These are phyloP conservation scores for Colletotrichum eremochloae DNA, from an alignment of 2,329 filamentous ascomycete species.

Conservation along the genomic window DNA sequence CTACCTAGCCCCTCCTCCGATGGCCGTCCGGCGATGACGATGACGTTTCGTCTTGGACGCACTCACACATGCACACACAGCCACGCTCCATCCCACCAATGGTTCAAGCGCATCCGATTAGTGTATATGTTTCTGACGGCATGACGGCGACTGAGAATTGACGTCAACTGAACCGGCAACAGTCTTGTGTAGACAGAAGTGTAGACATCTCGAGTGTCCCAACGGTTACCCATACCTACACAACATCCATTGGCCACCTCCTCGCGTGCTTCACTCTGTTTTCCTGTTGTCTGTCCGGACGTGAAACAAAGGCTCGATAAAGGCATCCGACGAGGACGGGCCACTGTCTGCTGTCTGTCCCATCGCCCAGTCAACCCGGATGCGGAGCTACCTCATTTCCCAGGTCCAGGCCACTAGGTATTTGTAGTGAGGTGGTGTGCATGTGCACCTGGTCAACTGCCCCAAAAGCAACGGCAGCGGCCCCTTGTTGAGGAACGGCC, in stretches of 20 bases:
- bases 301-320: background rate
- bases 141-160: background rate
- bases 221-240: background rate
- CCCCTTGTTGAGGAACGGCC: slow-evolving; percentile 1
- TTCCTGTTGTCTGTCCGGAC: too few species aligned
- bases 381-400: slow-evolving; percentile 18
- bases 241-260: too few species aligned
- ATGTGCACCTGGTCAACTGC: too few species aligned
- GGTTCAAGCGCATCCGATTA: background rate
- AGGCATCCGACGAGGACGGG: slow-evolving; percentile 17
- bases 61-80: slow-evolving; percentile 16
- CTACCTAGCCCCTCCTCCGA: slow-evolving; percentile 3
- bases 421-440: background rate
- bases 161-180: slow-evolving; percentile 1
- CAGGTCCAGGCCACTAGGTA: background rate
- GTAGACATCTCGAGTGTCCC: background rate
- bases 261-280: too few species aligned
- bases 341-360: background rate
- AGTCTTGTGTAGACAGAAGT: background rate
- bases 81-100: slow-evolving; percentile 15
- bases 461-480: background rate
- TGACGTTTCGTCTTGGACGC: slow-evolving; percentile 28
- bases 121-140: background rate
- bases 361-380: slow-evolving; percentile 33
- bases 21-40: slow-evolving; percentile 21